Base-by-base conservation (phyloP, 257 asterid genomes). In the Ilex aquifolium region DNA sequence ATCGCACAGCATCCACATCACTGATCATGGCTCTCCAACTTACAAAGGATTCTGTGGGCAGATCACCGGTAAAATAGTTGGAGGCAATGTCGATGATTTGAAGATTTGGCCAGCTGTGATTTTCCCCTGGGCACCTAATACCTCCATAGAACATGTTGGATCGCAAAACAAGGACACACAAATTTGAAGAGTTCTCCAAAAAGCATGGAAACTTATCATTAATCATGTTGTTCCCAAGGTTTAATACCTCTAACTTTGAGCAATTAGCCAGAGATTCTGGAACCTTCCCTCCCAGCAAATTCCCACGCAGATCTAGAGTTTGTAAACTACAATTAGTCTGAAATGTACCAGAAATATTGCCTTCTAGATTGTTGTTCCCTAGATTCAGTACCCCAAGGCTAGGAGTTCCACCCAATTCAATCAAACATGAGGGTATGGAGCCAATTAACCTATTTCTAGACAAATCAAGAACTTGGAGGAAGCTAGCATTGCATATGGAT, bases 211-310 rank as follows among this genome's bases (percentile, higher is more conserved):
- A 74, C 1, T 5, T 46, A 42, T 82, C 89, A 15, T 69, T 57
- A 0, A 83, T 51, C 2, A 2, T 59, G 64, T 83, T 85, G 60
- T 49, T 59, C 42, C 83, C 90, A 6, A 85, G 61, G 31, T 85
- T 76, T 64, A 85, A 53, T 27, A 83, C 82, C 69, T 83, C 75
- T 27, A 80, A 27, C 10, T 40, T 16, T 9, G 2, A 7, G 69
- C 95, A 87, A 44, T 71, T 76, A 8, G 16, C 42, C 66, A 85
- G 61, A 2, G 85, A 73, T 48, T 1, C 14, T 0, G 93, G 90
- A 17, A 85, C 40, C 49, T 31, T 73, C 57, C 84, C 84, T 68
- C 46, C 7, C 14, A 85, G 55, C 3, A 0, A 2, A 67, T 85
- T 85, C n/a, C 13, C 5, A 14, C 76, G 66, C 32, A 83, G 70